Base-by-base conservation (phyloP, 2,329 filamentous ascomycete genomes). In the Talaromyces sp. region DNA sequence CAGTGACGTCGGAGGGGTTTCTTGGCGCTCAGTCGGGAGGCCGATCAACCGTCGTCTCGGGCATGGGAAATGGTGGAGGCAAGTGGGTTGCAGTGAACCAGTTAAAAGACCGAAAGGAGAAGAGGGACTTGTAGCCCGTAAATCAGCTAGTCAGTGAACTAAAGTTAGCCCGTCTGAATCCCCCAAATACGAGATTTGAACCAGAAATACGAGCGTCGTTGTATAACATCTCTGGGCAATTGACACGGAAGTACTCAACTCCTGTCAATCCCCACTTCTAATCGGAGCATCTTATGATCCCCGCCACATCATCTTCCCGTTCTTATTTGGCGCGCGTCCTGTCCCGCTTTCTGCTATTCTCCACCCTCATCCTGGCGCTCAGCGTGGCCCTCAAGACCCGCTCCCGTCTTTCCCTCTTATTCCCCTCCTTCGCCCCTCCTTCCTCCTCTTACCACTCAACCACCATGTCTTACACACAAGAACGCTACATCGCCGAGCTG, bases 401-500 rank as follows among this genome's bases (percentile, higher is more conserved):
- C 54, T 67, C 69, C 60, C 76, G 72, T 59, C 70, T 80, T 52
- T 65, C 72, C 50, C 69, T 73, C 52, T 54, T 75, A 37, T 63
- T 72, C 56, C 61, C 66, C 50, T 66, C 63, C 55, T 55, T 66
- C 51, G 51, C 64, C 36, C 54, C 63, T 48, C 65, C 62, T 50
- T 52, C 66, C 44, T 55, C 63, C 47, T 55, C 57, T 50, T 55
- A 54, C 30, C 63, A 65, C 51, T 47, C 64, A 47, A 52, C 64
- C 56, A 71, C 52, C 30, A 75, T 78, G 70, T 70, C 77, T 43
- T 96, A 94, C 80, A 79, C 83, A 54, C 84, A 86, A 60, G 92
- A 97, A 78, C 85, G 94, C 64, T 80, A 87, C 67, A 83, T 96
- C 50, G 92, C 92, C 57, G 87, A 93, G 71, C 85, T 96, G 39